phyloP scores from a whole-genome alignment of 2,329 filamentous ascomycete genomes.

The Colletotrichum orbiculare region DNA sequence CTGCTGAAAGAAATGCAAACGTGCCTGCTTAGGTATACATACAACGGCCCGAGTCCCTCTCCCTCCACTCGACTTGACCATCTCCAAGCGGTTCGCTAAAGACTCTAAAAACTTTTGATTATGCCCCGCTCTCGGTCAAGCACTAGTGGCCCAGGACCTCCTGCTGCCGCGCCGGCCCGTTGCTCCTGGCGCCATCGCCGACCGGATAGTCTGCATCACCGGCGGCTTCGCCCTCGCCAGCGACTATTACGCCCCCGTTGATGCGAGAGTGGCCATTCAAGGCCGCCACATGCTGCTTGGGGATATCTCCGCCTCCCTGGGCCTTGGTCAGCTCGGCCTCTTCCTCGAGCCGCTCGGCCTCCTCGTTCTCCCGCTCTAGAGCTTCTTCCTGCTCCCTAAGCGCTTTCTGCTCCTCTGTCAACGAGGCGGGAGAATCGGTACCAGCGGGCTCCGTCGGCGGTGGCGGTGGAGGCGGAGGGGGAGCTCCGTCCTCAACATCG shows the following conservation, averaged over 20 bases:
- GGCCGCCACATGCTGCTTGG: not conserved
- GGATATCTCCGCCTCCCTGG: not conserved
- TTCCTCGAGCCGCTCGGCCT: slow-evolving; percentile 62
- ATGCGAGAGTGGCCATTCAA: slow-evolving; percentile 12
- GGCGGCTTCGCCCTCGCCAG: slow-evolving; percentile 15
- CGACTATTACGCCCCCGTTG: slow-evolving; percentile 22
- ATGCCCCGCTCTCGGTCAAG: not conserved
- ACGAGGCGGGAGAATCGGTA: slow-evolving; percentile 44
- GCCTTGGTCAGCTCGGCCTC: slow-evolving; percentile 23
- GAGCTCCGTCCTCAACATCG: slow-evolving; percentile 48
- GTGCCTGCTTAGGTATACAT: slow-evolving; percentile 32
- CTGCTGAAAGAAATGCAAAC: slow-evolving; percentile 31
- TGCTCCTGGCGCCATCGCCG: slow-evolving; percentile 18
- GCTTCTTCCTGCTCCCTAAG: slow-evolving; percentile 63
- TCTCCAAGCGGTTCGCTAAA: too few species aligned
- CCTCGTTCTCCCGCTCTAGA: slow-evolving; percentile 64
- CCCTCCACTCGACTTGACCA: slow-evolving; percentile 1
- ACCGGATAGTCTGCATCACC: not conserved
- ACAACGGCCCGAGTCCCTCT: slow-evolving; percentile 24
- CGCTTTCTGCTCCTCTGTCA: slow-evolving; percentile 56
- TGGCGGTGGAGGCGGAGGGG: slow-evolving; percentile 62
- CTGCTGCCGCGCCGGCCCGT: slow-evolving; percentile 20
- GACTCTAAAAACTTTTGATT: not conserved
- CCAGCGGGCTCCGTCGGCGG: slow-evolving; percentile 47
- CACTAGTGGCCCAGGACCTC: slow-evolving; percentile 38